phyloP scores from a whole-genome alignment of 768 basidiomycete species.

The Daedaleopsis nitida region DNA sequence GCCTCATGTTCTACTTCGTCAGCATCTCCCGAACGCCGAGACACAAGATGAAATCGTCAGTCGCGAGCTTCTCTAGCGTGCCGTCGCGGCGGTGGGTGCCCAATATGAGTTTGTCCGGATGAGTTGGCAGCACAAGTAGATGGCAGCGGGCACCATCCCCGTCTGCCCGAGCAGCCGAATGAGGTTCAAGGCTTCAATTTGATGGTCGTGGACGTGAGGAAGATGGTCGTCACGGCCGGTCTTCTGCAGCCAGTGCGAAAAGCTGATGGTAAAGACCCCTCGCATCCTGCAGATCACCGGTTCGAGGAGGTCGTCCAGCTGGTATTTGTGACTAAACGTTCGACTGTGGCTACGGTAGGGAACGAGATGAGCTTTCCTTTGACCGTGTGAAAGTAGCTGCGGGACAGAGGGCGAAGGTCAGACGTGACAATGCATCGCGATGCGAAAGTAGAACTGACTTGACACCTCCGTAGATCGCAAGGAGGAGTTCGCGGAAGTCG shows the following conservation, averaged over 20 bases:
- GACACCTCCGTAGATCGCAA: background rate
- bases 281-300: background rate
- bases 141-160: slow-evolving; percentile 2
- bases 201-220: no score
- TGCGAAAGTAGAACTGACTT: background rate
- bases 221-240: no score
- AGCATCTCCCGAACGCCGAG: no score
- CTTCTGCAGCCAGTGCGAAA: no score
- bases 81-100: no score
- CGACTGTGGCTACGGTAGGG: background rate
- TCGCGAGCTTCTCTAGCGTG: no score
- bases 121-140: slow-evolving; percentile 9
- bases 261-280: slow-evolving; percentile 3
- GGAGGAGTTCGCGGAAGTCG: background rate
- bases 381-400: background rate
- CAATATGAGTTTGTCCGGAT: no score
- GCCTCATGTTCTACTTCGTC: no score
- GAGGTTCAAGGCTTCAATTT: slow-evolving; percentile 3
- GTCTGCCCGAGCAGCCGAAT: background rate
- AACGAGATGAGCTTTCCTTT: background rate
- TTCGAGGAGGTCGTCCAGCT: background rate
- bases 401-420: no score
- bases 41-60: no score
- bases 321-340: slow-evolving; percentile 18
- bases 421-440: no score